A percentile compares a stretch with the other conserved stretches of the same genome.
These are phyloP conservation scores for Exophiala dermatitidis DNA, from an alignment of 2,329 filamentous ascomycete genomes.

Conservation along the genomic window DNA sequence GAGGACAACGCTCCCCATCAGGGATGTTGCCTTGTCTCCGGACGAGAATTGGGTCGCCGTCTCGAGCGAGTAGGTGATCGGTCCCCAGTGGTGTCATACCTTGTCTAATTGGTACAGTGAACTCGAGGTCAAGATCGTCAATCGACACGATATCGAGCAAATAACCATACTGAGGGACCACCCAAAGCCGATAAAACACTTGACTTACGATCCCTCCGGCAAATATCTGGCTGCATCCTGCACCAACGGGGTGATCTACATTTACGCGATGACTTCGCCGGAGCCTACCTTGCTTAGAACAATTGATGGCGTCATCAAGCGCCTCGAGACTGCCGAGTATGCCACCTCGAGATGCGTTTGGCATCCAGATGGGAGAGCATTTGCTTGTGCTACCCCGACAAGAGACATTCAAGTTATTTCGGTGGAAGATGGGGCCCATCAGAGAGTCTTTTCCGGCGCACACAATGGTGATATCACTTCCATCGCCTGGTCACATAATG, in stretches of 20 bases:
- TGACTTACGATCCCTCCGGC: slow-evolving; percentile 78
- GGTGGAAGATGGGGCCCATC: slow-evolving; percentile 81
- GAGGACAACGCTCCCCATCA: slow-evolving; percentile 74
- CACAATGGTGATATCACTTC: slow-evolving; percentile 82
- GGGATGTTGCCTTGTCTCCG: slow-evolving; percentile 74
- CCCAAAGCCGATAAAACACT: slow-evolving; percentile 77
- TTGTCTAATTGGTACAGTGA: slow-evolving; percentile 47
- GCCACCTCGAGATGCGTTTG: slow-evolving; percentile 68
- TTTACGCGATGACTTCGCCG: slow-evolving; percentile 75
- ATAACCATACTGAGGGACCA: slow-evolving; percentile 78
- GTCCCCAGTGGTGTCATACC: neutral
- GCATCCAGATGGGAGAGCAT: slow-evolving; percentile 91
- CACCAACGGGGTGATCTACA: slow-evolving; percentile 79
- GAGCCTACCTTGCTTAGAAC: slow-evolving; percentile 75
- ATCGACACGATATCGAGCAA: slow-evolving; percentile 66
- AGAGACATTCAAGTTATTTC: slow-evolving; percentile 81
- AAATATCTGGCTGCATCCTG: slow-evolving; percentile 72
- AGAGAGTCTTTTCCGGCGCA: slow-evolving; percentile 68
- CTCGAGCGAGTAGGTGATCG: slow-evolving; percentile 69
- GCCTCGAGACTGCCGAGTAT: slow-evolving; percentile 68
- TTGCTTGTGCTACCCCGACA: slow-evolving; percentile 75
- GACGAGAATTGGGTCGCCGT: slow-evolving; percentile 86
- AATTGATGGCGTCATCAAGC: slow-evolving; percentile 77
- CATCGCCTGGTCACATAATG: slow-evolving; percentile 89
- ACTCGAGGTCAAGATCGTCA: slow-evolving; percentile 81